Evolutionary conservation across 1,139 yeast genomes (phyloP).

Genomic region (Scheffersomyces parashehatae): DNA sequence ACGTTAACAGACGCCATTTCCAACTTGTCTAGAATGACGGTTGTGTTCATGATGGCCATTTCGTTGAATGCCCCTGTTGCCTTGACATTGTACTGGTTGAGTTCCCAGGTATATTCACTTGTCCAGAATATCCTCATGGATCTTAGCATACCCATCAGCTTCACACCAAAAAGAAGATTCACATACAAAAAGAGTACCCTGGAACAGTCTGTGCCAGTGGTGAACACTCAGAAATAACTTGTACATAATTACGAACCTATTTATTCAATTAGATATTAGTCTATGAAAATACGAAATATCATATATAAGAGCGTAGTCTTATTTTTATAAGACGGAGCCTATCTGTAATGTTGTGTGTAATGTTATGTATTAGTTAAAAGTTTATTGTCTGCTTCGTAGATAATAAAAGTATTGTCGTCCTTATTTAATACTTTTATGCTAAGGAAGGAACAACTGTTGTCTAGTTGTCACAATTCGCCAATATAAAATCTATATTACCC

Average conservation of each 20-base stretch:
- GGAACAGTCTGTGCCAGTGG: conserved; percentile 2
- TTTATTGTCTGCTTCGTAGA: too few species aligned
- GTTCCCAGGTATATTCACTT: conserved; percentile 76
- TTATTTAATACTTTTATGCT: too few species aligned
- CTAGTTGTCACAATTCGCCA: too few species aligned
- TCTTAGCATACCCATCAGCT: conserved; percentile 58
- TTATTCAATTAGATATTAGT: neutral
- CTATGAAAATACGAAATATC: conserved; percentile 2
- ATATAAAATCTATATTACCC: too few species aligned
- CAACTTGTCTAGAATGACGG: conserved; percentile 71
- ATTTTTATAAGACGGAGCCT: too few species aligned
- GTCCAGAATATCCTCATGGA: conserved; percentile 77
- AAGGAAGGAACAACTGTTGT: too few species aligned
- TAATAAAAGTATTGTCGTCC: too few species aligned
- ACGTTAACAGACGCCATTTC: conserved; percentile 61
- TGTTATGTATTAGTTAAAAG: too few species aligned
- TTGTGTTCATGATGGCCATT: conserved; percentile 79
- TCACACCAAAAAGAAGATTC: conserved; percentile 43
- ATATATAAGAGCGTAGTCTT: too few species aligned
- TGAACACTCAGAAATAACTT: neutral
- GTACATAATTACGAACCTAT: neutral
- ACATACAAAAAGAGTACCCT: conserved; percentile 11
- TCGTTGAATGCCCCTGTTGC: conserved; percentile 87
- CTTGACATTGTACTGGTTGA: conserved; percentile 79
- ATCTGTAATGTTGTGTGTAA: too few species aligned